These are phyloP conservation scores for Aspergillus kassunensis DNA, from an alignment of 495 filamentous ascomycete genomes.

Conservation along the genomic window DNA sequence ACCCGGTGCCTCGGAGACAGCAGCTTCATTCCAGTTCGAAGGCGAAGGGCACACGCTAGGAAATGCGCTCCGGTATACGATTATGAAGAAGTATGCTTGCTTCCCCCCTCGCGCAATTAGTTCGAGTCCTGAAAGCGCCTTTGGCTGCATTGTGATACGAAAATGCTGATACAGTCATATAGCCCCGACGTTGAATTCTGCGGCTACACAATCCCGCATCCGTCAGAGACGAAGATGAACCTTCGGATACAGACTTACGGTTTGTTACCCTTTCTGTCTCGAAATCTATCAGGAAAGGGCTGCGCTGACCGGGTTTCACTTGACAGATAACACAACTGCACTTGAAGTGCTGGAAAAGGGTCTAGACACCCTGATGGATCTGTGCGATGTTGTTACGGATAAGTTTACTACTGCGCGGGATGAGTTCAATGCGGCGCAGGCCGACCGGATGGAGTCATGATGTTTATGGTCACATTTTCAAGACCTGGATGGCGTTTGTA, in stretches of 20 bases:
- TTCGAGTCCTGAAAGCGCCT: no score
- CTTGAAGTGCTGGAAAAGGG: slow-evolving; percentile 86
- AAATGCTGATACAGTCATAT: not conserved
- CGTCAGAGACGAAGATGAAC: slow-evolving; percentile 94
- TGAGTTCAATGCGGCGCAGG: slow-evolving; percentile 51
- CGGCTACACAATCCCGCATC: slow-evolving; percentile 96
- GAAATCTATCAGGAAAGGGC: not conserved
- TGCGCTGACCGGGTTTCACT: slow-evolving; percentile 4
- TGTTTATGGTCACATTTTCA: not conserved
- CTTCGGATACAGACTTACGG: slow-evolving; percentile 94
- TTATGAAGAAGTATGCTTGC: slow-evolving; percentile 88
- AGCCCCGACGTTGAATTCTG: slow-evolving; percentile 96
- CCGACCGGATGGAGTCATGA: slow-evolving; percentile 35
- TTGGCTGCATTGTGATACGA: not conserved
- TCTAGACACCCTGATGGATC: slow-evolving; percentile 76
- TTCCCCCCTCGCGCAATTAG: not conserved
- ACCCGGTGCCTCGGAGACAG: slow-evolving; percentile 65
- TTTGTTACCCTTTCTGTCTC: slow-evolving; percentile 38
- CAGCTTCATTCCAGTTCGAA: slow-evolving; percentile 82
- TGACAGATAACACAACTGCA: slow-evolving; percentile 70
- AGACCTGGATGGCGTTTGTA: slow-evolving; percentile 12
- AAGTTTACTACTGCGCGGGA: slow-evolving; percentile 70
- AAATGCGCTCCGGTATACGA: slow-evolving; percentile 88
- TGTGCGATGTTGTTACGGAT: slow-evolving; percentile 87
- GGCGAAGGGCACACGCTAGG: slow-evolving; percentile 93